These are phyloP conservation scores for Pleurotus citrinopileatus DNA, from an alignment of 768 basidiomycete species.

Conservation along the genomic window DNA sequence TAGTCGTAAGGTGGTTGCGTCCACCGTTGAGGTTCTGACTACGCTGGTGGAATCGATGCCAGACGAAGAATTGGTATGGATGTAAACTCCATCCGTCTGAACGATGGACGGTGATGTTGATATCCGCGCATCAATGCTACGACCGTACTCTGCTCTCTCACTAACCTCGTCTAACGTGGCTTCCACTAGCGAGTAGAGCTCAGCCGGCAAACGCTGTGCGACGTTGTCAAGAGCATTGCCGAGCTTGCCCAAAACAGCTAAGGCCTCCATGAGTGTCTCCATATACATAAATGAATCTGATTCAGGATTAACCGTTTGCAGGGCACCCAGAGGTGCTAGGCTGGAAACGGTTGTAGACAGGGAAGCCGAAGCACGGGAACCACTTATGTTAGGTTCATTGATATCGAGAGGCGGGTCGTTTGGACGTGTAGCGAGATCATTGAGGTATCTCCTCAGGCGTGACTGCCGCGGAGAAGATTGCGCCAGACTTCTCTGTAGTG, in stretches of 20 bases:
- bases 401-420: slow-evolving; percentile 78
- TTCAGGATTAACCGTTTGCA: slow-evolving; percentile 66
- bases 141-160: slow-evolving; percentile 82
- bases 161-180: slow-evolving; percentile 86
- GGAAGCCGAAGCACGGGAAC: slow-evolving; percentile 17
- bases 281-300: slow-evolving; percentile 91
- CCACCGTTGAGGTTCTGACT: slow-evolving; percentile 31
- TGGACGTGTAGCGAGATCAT: slow-evolving; percentile 62
- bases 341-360: slow-evolving; percentile 14
- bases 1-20: slow-evolving; percentile 58
- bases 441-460: slow-evolving; percentile 61
- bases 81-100: slow-evolving; percentile 52
- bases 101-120: slow-evolving; percentile 30
- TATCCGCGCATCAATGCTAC: slow-evolving; percentile 37
- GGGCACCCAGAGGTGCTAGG: neutral
- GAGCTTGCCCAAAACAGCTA: slow-evolving; percentile 87
- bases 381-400: slow-evolving; percentile 37
- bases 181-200: slow-evolving; percentile 85
- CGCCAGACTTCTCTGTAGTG: slow-evolving; percentile 36
- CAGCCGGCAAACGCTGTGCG: slow-evolving; percentile 76
- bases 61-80: slow-evolving; percentile 33
- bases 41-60: slow-evolving; percentile 18
- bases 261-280: slow-evolving; percentile 89
- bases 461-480: slow-evolving; percentile 39
- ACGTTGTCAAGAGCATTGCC: slow-evolving; percentile 82